Percentiles rank a stretch among this genome's conserved stretches.
Evolutionary conservation across 2,329 filamentous ascomycete genomes (phyloP).

Genomic region (Apiospora kogelbergensis): DNA sequence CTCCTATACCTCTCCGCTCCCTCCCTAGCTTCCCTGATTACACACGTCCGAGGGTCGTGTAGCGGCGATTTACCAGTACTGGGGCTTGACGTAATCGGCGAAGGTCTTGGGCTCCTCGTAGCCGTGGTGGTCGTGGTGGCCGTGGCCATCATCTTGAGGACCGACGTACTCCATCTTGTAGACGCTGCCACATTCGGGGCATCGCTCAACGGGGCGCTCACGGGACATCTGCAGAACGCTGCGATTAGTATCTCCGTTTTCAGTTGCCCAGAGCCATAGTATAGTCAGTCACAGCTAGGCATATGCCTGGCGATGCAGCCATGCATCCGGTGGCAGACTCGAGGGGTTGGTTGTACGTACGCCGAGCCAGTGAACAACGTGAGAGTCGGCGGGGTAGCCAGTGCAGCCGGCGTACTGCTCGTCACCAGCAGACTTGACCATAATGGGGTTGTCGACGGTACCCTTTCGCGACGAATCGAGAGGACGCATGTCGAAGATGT

Average conservation of each 20-base stretch:
- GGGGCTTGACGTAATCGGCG: constrained; percentile 90
- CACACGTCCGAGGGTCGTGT: background rate
- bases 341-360: constrained; percentile 51
- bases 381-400: constrained; percentile 87
- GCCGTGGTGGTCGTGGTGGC: constrained; percentile 56
- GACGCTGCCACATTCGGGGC: constrained; percentile 92
- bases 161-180: constrained; percentile 99
- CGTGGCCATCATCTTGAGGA: constrained; percentile 71
- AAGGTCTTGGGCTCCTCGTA: constrained; percentile 92
- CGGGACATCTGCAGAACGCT: constrained; percentile 65
- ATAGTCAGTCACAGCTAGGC: constrained; percentile 9
- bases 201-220: constrained; percentile 89
- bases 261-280: constrained; percentile 5
- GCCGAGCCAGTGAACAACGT: constrained; percentile 86
- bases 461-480: constrained; percentile 88
- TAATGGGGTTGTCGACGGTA: constrained; percentile 88
- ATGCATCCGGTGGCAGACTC: background rate
- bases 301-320: background rate
- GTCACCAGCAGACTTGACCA: constrained; percentile 87
- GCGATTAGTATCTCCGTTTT: background rate
- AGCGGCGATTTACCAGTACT: constrained; percentile 68
- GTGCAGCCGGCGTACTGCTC: constrained; percentile 98
- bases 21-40: background rate
- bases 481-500: constrained; percentile 98
- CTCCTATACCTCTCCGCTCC: background rate